phyloP scores from a whole-genome alignment of 2,329 filamentous ascomycete genomes.

The Aspergillus tamarii region DNA sequence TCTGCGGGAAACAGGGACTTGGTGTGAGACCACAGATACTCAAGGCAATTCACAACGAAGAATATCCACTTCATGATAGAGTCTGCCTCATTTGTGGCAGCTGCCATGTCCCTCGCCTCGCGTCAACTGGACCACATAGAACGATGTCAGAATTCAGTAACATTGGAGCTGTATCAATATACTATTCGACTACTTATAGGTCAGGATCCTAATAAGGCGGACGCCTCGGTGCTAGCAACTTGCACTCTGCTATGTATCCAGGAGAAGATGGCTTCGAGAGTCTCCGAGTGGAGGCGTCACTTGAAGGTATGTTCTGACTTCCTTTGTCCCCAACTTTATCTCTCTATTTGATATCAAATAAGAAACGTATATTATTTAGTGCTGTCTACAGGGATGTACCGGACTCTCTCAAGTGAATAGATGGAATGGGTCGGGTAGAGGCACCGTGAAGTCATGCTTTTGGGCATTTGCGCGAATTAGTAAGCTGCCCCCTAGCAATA shows the following conservation, averaged over 20 bases:
- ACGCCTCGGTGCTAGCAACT: not conserved
- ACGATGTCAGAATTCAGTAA: not conserved
- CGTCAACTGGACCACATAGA: conserved; percentile 15
- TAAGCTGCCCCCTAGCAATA: not conserved
- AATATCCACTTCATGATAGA: conserved; percentile 16
- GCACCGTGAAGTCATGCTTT: not conserved
- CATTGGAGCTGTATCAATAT: not conserved
- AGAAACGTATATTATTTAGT: not conserved
- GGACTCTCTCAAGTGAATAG: not conserved
- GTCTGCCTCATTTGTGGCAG: conserved; percentile 15
- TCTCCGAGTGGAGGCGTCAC: not conserved
- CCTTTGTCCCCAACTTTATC: not conserved
- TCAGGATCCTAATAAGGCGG: not conserved
- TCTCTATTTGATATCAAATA: not conserved
- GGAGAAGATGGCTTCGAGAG: not conserved
- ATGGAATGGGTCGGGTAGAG: not conserved
- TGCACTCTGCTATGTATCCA: not conserved
- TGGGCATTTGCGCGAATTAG: not conserved
- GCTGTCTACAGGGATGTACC: not conserved
- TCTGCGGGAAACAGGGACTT: conserved; percentile 13
- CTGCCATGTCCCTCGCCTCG: conserved; percentile 18
- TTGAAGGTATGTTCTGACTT: not conserved
- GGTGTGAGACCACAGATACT: conserved; percentile 23
- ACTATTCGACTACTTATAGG: not conserved
- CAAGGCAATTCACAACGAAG: conserved; percentile 17